A percentile compares a stretch with the other conserved stretches of the same genome.
These are phyloP conservation scores for Pilaira anomala DNA, from an alignment of 192 early-diverging fungal species.

Conservation along the genomic window DNA sequence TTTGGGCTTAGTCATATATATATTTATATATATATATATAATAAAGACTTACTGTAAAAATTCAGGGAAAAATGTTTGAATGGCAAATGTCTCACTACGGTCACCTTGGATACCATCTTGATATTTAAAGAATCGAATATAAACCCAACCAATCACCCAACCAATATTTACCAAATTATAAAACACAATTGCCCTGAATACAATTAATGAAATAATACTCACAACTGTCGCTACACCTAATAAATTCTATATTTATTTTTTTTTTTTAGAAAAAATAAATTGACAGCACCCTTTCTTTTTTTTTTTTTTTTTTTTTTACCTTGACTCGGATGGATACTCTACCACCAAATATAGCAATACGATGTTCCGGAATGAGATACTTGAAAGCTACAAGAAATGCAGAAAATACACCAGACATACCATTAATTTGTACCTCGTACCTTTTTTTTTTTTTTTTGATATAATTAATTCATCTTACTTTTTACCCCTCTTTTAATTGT, in stretches of 20 bases:
- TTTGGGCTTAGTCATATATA: not conserved
- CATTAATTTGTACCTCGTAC: constrained; percentile 61
- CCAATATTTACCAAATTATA: constrained; percentile 74
- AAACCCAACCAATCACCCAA: constrained; percentile 73
- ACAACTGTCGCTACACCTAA: constrained; percentile 41
- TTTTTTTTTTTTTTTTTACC: constrained; percentile 37
- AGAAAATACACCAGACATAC: constrained; percentile 65
- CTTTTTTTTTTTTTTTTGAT: constrained; percentile 28
- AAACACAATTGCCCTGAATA: constrained; percentile 51
- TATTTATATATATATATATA: not conserved
- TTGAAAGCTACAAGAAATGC: constrained; percentile 87
- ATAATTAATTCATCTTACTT: too few relatives aligned
- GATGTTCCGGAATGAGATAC: constrained; percentile 86
- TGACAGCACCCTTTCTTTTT: not conserved
- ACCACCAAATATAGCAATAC: constrained; percentile 60
- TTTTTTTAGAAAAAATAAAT: too few relatives aligned
- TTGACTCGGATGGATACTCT: constrained; percentile 72
- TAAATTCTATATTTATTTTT: constrained; percentile 35
- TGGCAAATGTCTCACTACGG: constrained; percentile 86
- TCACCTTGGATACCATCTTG: constrained; percentile 82
- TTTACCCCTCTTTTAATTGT: not conserved
- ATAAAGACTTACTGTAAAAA: constrained; percentile 56
- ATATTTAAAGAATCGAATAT: constrained; percentile 80
- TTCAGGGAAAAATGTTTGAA: constrained; percentile 90
- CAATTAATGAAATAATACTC: constrained; percentile 42